Conservation (phyloP, 495 filamentous ascomycete species). For the Saxophila tyrrhenica region DNA sequence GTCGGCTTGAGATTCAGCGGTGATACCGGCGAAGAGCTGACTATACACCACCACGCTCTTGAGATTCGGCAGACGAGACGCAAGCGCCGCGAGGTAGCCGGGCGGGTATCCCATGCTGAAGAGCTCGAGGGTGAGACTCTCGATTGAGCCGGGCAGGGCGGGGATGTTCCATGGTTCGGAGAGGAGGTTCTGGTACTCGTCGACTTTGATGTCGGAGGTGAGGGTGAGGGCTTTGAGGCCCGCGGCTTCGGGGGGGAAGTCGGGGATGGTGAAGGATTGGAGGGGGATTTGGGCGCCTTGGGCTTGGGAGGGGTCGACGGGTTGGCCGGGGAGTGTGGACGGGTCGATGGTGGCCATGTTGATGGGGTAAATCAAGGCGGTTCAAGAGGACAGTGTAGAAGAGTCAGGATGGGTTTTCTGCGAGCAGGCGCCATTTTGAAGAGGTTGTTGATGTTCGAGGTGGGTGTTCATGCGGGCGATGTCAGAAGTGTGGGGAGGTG, state of each 20-base stretch:
- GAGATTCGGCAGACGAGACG: constrained; percentile 22
- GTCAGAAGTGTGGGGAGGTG: neutral
- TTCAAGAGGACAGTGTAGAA: neutral
- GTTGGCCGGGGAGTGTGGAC: constrained; percentile 6
- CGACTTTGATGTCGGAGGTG: constrained; percentile 28
- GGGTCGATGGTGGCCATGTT: constrained; percentile 19
- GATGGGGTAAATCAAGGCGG: neutral
- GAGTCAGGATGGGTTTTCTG: neutral
- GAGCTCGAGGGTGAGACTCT: constrained; percentile 33
- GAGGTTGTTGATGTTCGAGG: neutral
- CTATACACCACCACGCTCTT: constrained; percentile 30
- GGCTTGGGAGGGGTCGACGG: constrained; percentile 19
- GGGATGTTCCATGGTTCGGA: constrained; percentile 12
- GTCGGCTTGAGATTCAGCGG: constrained; percentile 22
- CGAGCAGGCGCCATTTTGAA: neutral
- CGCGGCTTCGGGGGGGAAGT: constrained; percentile 23
- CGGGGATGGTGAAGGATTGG: constrained; percentile 25
- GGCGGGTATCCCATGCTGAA: constrained; percentile 35
- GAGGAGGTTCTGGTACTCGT: constrained; percentile 25
- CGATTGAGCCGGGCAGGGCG: constrained; percentile 19
- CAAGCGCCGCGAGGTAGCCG: constrained; percentile 27
- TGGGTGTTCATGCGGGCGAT: neutral
- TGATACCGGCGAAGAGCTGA: constrained; percentile 32
- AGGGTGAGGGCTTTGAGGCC: constrained; percentile 26
- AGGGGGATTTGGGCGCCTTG: constrained; percentile 29